Base-by-base conservation (phyloP, 2,329 filamentous ascomycete genomes). In the Dactylellina drechsleri region DNA sequence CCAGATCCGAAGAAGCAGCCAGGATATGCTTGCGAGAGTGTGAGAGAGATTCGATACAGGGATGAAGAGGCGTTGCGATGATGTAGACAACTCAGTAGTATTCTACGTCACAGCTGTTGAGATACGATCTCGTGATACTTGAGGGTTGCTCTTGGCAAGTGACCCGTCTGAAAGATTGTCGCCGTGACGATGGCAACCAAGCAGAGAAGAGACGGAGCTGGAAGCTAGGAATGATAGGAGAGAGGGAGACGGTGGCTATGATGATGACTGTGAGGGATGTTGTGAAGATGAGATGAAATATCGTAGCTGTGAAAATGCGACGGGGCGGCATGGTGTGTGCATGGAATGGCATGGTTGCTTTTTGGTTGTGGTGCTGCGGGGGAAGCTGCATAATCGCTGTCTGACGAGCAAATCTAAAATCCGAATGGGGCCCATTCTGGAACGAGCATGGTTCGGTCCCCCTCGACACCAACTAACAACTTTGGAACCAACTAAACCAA, bases 1-100 rank as follows among this genome's bases (percentile, higher is more conserved):
- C 45, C 49, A 57, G 43, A 61, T 62, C 57, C 53, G 50, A 57
- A 67, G 70, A 66, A 50, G 50, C 36, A 31, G 54, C 61, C 57
- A 74, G 62, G 53, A 47, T 67, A 20, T 64, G 40, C 40, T 57
- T 72, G 23, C 13, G 57, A 56, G 56, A 23, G 28, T 49, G 59
- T 36, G 16, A 16, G 36, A 53, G 40, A 16, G 4, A 40, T 20
- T n/a, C 47, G 47, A 23, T 52, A 47, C 16, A 18, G 16, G 43
- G 13, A 47, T 15, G 13, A 12, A 12, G 43, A 47, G 43, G 6
- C 13, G 43, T 47, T 47, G 43, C 43, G 43, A 15, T 8, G 5
- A 47, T 15, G 15, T 12, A 47, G 43, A 1, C 43, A 47, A 18
- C 43, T 47, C 43, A 12, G 15, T 36, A 36, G 15, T 36, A 36